phyloP scores from a whole-genome alignment of 306 rosid genomes.

The Trifolium subterraneum region DNA sequence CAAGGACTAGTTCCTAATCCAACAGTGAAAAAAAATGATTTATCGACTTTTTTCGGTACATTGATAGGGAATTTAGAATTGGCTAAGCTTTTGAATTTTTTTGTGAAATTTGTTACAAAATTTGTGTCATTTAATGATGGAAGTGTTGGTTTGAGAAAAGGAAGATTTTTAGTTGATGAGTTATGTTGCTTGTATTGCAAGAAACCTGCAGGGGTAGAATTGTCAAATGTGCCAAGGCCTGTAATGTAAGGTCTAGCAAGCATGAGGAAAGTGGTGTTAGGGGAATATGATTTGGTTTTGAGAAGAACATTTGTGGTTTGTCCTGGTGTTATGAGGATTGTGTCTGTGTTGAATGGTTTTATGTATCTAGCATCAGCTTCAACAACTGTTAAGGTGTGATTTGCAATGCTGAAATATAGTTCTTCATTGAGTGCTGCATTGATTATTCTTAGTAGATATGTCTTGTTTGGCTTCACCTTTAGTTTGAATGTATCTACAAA shows the following conservation, averaged over 20 bases:
- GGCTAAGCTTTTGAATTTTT: slow-evolving; percentile 59
- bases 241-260: slow-evolving; percentile 66
- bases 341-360: slow-evolving; percentile 67
- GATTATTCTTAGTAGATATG: slow-evolving; percentile 73
- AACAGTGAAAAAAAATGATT: slow-evolving; percentile 62
- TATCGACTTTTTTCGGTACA: slow-evolving; percentile 67
- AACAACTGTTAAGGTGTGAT: slow-evolving; percentile 71
- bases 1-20: slow-evolving; percentile 84
- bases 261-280: slow-evolving; percentile 72
- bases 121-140: slow-evolving; percentile 75
- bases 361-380: slow-evolving; percentile 76
- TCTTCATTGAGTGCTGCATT: slow-evolving; percentile 94
- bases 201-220: slow-evolving; percentile 70
- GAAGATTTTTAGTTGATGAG: slow-evolving; percentile 25
- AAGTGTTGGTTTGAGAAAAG: slow-evolving; percentile 59
- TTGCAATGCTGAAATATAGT: slow-evolving; percentile 78
- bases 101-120: slow-evolving; percentile 58
- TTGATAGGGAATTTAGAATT: slow-evolving; percentile 61
- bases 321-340: slow-evolving; percentile 66
- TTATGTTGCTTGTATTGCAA: slow-evolving; percentile 56
- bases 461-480: slow-evolving; percentile 79
- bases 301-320: slow-evolving; percentile 78
- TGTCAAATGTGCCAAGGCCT: slow-evolving; percentile 69
- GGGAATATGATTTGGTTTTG: slow-evolving; percentile 56
- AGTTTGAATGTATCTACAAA: slow-evolving; percentile 70